These are phyloP conservation scores for Avena atlantica DNA, from an alignment of 176 grass and related monocot species.

Conservation along the genomic window DNA sequence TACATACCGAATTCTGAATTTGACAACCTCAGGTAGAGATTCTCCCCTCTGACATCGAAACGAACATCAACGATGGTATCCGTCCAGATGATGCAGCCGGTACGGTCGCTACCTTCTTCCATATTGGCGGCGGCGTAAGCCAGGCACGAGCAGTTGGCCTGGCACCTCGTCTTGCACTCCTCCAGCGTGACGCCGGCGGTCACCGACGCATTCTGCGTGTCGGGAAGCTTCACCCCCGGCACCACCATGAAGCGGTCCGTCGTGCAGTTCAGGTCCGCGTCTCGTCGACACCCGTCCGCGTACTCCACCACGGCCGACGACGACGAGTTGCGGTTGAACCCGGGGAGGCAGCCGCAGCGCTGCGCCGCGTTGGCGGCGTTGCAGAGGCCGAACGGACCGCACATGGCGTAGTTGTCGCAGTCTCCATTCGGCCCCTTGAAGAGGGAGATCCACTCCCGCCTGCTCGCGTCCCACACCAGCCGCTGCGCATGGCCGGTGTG, in stretches of 20 bases:
- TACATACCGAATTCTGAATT: constrained; percentile 19
- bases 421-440: not conserved
- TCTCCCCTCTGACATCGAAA: constrained; percentile 28
- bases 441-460: not conserved
- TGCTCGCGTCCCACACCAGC: not conserved
- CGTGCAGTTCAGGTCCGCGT: constrained; percentile 34
- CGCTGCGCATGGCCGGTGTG: constrained; percentile 13
- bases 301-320: not conserved
- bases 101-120: not conserved
- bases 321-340: constrained; percentile 37
- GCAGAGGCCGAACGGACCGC: constrained; percentile 46
- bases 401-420: constrained; percentile 7
- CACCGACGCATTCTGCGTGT: constrained; percentile 10
- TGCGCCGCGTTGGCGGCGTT: not conserved
- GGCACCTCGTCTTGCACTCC: constrained; percentile 44
- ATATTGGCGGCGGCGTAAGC: constrained; percentile 54
- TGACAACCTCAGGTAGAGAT: constrained; percentile 42
- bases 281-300: constrained; percentile 43
- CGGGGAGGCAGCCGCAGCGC: constrained; percentile 38
- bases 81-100: constrained; percentile 31
- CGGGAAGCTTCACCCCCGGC: constrained; percentile 56
- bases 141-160: constrained; percentile 56
- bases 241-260: constrained; percentile 40
- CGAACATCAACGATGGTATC: constrained; percentile 29
- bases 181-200: constrained; percentile 32